Percentiles rank a stretch among this genome's conserved stretches.
Conservation (phyloP, 148 eudicot genomes). For the Chenopodium quinoa region DNA sequence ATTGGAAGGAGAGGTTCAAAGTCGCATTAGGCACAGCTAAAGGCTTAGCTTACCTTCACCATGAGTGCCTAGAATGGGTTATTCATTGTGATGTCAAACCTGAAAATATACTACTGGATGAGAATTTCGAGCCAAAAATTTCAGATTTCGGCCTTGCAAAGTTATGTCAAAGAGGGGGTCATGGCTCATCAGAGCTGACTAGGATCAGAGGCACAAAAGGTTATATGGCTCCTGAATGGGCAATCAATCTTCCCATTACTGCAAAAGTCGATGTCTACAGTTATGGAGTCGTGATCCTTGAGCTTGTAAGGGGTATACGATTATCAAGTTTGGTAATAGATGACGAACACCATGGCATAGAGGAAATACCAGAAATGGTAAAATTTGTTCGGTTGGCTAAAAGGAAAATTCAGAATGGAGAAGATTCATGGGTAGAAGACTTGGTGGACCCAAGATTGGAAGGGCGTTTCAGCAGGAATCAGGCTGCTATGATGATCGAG, state of each 20-base stretch:
- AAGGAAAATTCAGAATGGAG: slow-evolving; percentile 27
- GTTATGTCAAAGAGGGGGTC: slow-evolving; percentile 47
- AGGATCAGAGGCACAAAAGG: slow-evolving; percentile 67
- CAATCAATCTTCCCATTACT: slow-evolving; percentile 60
- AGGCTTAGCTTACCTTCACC: slow-evolving; percentile 76
- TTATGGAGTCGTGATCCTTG: slow-evolving; percentile 60
- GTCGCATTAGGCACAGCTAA: slow-evolving; percentile 58
- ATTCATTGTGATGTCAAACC: slow-evolving; percentile 81
- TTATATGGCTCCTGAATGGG: slow-evolving; percentile 81
- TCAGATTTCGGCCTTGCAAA: slow-evolving; percentile 68
- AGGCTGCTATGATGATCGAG: slow-evolving; percentile 43
- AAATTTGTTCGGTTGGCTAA: slow-evolving; percentile 38
- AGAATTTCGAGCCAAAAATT: slow-evolving; percentile 51
- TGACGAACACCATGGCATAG: slow-evolving; percentile 14
- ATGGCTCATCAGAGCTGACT: slow-evolving; percentile 38
- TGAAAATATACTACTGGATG: slow-evolving; percentile 55
- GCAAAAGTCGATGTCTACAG: slow-evolving; percentile 67
- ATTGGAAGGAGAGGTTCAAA: slow-evolving; percentile 53
- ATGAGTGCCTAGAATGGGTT: slow-evolving; percentile 80
- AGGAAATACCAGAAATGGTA: slow-evolving; percentile 32
- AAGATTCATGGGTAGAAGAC: slow-evolving; percentile 41
- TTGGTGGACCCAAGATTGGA: slow-evolving; percentile 48
- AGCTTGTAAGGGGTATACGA: slow-evolving; percentile 66
- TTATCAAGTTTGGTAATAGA: slow-evolving; percentile 37
- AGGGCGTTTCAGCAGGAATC: slow-evolving; percentile 43